phyloP scores from a whole-genome alignment of 2,329 filamentous ascomycete species.

The Aspergillus tamarii region DNA sequence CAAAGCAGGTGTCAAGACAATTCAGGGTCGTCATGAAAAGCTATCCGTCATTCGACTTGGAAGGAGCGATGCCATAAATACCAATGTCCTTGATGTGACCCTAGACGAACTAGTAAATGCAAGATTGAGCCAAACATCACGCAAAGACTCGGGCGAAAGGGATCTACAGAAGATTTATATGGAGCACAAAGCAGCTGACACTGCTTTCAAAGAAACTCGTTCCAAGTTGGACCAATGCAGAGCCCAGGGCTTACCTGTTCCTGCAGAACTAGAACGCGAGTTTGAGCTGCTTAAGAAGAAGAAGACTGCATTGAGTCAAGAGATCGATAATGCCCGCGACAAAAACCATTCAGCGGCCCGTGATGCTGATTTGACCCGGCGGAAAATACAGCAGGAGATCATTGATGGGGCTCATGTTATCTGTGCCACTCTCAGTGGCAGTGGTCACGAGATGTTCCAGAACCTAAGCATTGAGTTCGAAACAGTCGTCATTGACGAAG shows the following conservation, averaged over 20 bases:
- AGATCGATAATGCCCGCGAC: slow-evolving; percentile 86
- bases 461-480: slow-evolving; percentile 94
- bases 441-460: slow-evolving; percentile 97
- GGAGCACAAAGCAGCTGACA: slow-evolving; percentile 63
- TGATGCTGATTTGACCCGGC: slow-evolving; percentile 82
- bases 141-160: slow-evolving; percentile 51
- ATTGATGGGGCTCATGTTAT: slow-evolving; percentile 89
- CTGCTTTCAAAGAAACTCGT: slow-evolving; percentile 71
- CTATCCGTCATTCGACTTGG: slow-evolving; percentile 89
- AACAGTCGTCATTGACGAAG: slow-evolving; percentile 97
- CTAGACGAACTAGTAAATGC: slow-evolving; percentile 87
- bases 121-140: slow-evolving; percentile 59
- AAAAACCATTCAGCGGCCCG: slow-evolving; percentile 79
- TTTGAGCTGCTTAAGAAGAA: slow-evolving; percentile 77
- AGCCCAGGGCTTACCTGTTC: slow-evolving; percentile 49
- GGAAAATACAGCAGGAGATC: slow-evolving; percentile 85
- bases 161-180: slow-evolving; percentile 70
- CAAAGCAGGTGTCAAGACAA: slow-evolving; percentile 81
- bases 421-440: slow-evolving; percentile 92
- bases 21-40: slow-evolving; percentile 70
- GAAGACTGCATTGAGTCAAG: slow-evolving; percentile 74
- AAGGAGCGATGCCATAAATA: slow-evolving; percentile 88
- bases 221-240: slow-evolving; percentile 71
- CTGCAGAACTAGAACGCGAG: slow-evolving; percentile 66
- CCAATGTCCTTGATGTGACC: slow-evolving; percentile 85